Base-by-base conservation (phyloP, 768 basidiomycete species). In the Amanita pallidorosea region DNA sequence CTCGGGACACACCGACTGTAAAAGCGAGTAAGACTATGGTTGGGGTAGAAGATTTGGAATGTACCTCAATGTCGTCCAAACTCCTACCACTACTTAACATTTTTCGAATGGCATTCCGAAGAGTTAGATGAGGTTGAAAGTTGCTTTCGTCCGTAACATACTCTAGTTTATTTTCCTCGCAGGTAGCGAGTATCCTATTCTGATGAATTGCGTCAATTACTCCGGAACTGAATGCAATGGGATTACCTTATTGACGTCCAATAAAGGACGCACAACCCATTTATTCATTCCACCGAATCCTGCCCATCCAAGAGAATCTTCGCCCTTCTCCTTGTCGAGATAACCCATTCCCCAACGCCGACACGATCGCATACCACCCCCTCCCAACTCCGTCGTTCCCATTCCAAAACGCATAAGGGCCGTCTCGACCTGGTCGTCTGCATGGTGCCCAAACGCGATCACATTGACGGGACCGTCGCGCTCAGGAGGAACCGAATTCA, bases 361-460 rank as follows among this genome's bases (percentile, higher is more conserved):
- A 43, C 71, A 67, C 1, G 67, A 67, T 36, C 74, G 71, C 84
- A 91, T 91, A 3, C 83, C 88, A 9, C 75, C 75, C 1, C 80
- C 74, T 0, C 84, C 85, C 13, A 75, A 49, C 38, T 65, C 60
- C 2, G 77, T 71, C 5, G 81, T 81, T 0, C 83, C 80, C 54
- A 65, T 73, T 5, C 77, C 71, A 13, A 84, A 60, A 5, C 89
- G 78, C 72, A 89, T 80, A 47, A 92, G 65, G 27, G 80, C 73
- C 0, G 89, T 92, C 61, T 92, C 89, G 8, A 90, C 74, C 60
- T 91, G 87, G 60, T 92, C 89, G 59, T 92, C 87, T 3, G 75
- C 74, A 59, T 92, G 89, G 57, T 92, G 89, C 0, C 77, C 89
- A 45, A 83, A 73, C 1, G 83, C 83, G 49, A 89, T 60, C 12